A percentile compares a stretch with the other conserved stretches of the same genome.
Evolutionary conservation across 2,329 filamentous ascomycete species (phyloP).

Genomic region (Coniochaeta hoffmannii): DNA sequence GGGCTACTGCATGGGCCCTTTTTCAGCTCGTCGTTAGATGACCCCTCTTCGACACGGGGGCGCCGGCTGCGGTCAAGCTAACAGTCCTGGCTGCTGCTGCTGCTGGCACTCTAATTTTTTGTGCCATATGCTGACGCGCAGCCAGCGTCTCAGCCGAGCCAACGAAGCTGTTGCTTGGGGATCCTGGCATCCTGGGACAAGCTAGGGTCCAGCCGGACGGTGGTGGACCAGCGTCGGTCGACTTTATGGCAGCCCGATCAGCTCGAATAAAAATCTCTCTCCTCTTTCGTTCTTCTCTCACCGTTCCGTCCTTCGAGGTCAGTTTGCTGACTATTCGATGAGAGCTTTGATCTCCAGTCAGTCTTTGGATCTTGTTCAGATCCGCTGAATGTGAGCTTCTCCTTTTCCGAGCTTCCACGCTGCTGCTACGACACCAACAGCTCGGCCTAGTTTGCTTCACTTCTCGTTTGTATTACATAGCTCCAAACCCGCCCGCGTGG

Average conservation of each 20-base stretch:
- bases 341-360: conserved; percentile 4
- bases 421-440: not conserved
- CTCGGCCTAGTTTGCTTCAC: not conserved
- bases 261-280: conserved; percentile 9
- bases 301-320: not conserved
- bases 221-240: not conserved
- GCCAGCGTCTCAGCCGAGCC: not conserved
- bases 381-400: not conserved
- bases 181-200: not conserved
- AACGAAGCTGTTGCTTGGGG: not conserved
- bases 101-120: conserved; percentile 1
- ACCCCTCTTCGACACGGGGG: not conserved
- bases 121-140: not conserved
- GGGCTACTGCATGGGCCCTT: not conserved
- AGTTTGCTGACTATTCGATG: conserved; percentile 4
- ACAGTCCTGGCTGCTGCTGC: not conserved
- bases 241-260: not conserved
- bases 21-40: not conserved
- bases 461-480: not conserved
- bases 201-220: not conserved
- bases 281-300: conserved; percentile 3
- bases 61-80: conserved; percentile 1
- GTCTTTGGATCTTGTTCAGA: not conserved
- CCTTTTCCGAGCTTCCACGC: not conserved
- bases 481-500: conserved; percentile 8